phyloP scores from a whole-genome alignment of 306 rosid genomes.

The Arachis stenosperma region DNA sequence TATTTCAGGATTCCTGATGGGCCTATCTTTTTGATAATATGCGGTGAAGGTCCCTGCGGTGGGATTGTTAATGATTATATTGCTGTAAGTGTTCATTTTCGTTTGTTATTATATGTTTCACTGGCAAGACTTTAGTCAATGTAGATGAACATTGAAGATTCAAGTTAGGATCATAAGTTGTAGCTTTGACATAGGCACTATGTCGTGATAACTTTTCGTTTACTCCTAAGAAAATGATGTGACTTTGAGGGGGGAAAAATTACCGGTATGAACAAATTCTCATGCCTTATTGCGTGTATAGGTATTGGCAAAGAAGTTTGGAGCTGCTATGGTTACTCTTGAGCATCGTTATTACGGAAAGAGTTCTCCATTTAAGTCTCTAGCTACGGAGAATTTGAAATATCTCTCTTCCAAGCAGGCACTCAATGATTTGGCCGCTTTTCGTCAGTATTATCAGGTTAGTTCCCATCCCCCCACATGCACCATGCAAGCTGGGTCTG shows the following conservation, averaged over 20 bases:
- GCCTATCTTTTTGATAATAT: conserved; percentile 72
- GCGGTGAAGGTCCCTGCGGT: conserved; percentile 73
- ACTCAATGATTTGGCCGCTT: conserved; percentile 86
- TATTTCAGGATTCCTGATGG: conserved; percentile 77
- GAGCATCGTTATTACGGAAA: conserved; percentile 96
- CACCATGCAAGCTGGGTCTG: not conserved
- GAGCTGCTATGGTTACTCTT: conserved; percentile 88
- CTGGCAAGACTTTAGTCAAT: conserved; percentile 19
- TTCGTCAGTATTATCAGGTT: conserved; percentile 89
- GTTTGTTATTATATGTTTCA: conserved; percentile 17
- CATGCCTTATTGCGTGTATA: conserved; percentile 38
- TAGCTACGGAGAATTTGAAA: conserved; percentile 73
- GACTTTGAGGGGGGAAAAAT: conserved; percentile 13
- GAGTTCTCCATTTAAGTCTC: conserved; percentile 74
- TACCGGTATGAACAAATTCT: conserved; percentile 12
- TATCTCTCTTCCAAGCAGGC: conserved; percentile 96
- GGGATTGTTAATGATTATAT: conserved; percentile 83
- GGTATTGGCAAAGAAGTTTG: conserved; percentile 94
- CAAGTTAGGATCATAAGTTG: not conserved
- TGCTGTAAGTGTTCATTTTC: conserved; percentile 52
- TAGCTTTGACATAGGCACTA: conserved; percentile 5
- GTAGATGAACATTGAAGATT: not conserved
- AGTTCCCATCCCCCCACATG: conserved; percentile 1
- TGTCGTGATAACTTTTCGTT: conserved; percentile 13
- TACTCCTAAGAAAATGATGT: not conserved